Base-by-base conservation (phyloP, 2,329 filamentous ascomycete species). In the Hawksworthiomyces lignivorus region DNA sequence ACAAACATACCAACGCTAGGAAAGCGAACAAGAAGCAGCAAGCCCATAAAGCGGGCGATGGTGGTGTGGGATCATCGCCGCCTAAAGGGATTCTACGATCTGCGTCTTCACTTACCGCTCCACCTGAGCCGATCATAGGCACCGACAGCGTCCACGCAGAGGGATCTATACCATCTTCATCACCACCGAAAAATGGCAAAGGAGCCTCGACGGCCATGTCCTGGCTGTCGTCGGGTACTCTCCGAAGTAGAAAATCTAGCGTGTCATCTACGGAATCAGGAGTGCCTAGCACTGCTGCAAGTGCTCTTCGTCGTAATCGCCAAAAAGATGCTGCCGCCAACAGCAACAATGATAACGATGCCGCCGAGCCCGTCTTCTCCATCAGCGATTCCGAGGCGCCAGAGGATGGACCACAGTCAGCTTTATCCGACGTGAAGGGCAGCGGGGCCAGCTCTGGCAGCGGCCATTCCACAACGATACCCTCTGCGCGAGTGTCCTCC, bases 61-160 rank as follows among this genome's bases (percentile, higher is more conserved):
- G 34, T 5, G 19, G 40, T 8, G n/a, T 28, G 3, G 40, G 17
- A 5, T 33, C 21, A 30, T 53, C 56, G 5, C 56, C 60, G 11
- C 61, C 55, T 21, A 75, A 80, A 22, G 73, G 70, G 51, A 66
- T 69, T 2, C 67, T 82, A 46, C 68, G 79, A 34, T 76, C 81
- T 3, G 68, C 71, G 28, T 82, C 44, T 7, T 38, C 82, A 0
- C 80, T 84, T 50, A 74, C 77, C 10, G 70, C 67, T 43, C 72
- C 74, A 20, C 73, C 81, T 2, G 72, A 77, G 41, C 81, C 85
- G 2, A 66, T 81, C 17, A 74, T 89, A 7, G 78, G 75, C 22
- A 78, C 80, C 1, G 81, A 87, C 52, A 70, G 73, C 26, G 71
- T 76, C 1, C 80, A 82, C 48, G 77, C 79, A 17, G 82, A 87